These are phyloP conservation scores for Venturia asperata DNA, from an alignment of 2,329 filamentous ascomycete species.

Conservation along the genomic window DNA sequence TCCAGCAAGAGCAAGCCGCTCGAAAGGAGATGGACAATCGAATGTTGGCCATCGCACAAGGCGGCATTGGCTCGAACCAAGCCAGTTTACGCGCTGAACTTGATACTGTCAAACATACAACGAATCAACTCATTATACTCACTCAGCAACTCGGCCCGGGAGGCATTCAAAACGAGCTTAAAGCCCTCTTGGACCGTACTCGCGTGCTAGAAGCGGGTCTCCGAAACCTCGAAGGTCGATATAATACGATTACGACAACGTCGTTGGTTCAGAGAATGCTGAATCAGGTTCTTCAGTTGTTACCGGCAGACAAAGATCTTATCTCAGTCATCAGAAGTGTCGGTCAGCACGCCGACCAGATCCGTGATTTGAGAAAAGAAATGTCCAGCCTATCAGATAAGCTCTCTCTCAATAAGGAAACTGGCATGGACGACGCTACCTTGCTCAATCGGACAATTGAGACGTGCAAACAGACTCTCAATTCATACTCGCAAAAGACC, in stretches of 20 bases:
- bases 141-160: neutral
- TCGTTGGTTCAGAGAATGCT: neutral
- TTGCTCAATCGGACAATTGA: neutral
- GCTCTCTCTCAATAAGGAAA: neutral
- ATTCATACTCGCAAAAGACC: neutral
- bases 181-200: neutral
- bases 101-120: neutral
- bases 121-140: neutral
- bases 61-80: neutral
- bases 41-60: neutral
- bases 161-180: neutral
- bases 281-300: neutral
- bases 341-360: neutral
- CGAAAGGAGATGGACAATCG: neutral
- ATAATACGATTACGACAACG: conserved; percentile 1
- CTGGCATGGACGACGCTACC: neutral
- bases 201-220: neutral
- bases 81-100: neutral
- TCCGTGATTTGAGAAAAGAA: neutral
- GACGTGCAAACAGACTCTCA: neutral
- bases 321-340: neutral
- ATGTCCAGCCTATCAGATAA: neutral
- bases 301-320: neutral
- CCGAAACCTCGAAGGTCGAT: neutral
- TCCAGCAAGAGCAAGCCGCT: neutral